A percentile compares a stretch with the other conserved stretches of the same genome.
phyloP scores from a whole-genome alignment of 2,329 filamentous ascomycete species.

The Pseudogymnoascus sp. region DNA sequence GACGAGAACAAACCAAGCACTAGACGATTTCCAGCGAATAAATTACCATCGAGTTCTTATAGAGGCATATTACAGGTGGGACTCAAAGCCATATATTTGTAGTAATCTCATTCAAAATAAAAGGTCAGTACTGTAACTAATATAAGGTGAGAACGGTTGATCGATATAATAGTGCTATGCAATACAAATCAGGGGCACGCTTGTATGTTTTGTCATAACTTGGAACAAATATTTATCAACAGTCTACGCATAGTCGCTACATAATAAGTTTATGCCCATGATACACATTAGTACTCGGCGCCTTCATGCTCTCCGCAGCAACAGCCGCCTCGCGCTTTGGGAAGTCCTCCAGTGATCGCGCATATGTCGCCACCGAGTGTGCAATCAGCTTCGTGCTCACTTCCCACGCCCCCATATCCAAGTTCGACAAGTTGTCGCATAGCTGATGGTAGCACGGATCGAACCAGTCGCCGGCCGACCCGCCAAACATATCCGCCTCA shows the following conservation, averaged over 20 bases:
- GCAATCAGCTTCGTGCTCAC: constrained; percentile 60
- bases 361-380: constrained; percentile 65
- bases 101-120: no score
- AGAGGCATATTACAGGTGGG: no score
- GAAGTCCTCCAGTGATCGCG: constrained; percentile 57
- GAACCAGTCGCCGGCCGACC: constrained; percentile 53
- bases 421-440: constrained; percentile 51
- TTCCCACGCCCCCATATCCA: constrained; percentile 54
- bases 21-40: no score
- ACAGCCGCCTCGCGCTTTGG: constrained; percentile 40
- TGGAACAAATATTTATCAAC: no score
- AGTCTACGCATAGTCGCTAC: constrained; percentile 26
- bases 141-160: no score
- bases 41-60: no score
- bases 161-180: no score
- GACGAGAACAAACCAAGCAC: no score
- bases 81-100: no score
- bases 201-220: no score
- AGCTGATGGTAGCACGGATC: constrained; percentile 57
- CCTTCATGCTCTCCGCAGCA: constrained; percentile 24
- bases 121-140: no score
- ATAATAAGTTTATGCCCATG: constrained; percentile 43
- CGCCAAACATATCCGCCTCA: constrained; percentile 63
- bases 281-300: constrained; percentile 38
- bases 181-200: no score